Conservation (phyloP, 225 moss, liverwort and hornwort genomes). For the Physcomitrellopsis africana region DNA sequence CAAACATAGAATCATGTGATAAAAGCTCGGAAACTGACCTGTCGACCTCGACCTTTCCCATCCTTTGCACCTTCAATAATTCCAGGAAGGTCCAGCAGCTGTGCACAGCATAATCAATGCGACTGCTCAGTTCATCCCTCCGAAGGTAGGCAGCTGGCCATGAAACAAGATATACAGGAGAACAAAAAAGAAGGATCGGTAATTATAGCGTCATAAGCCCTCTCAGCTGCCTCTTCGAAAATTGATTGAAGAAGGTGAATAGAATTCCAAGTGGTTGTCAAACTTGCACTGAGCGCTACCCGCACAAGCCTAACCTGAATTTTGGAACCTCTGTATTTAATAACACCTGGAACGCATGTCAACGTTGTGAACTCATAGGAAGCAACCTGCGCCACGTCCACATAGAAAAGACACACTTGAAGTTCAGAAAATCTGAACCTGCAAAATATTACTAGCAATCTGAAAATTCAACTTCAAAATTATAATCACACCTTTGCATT, state of each 20-base stretch:
- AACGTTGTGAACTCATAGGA: constrained; percentile 97
- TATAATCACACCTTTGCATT: background rate
- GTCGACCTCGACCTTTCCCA: constrained; percentile 94
- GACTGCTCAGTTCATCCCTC: constrained; percentile 8
- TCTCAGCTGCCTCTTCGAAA: background rate
- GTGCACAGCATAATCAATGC: constrained; percentile 23
- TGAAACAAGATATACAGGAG: background rate
- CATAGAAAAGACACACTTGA: background rate
- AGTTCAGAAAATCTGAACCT: constrained; percentile 3
- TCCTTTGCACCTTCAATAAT: constrained; percentile 98
- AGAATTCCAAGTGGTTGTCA: background rate
- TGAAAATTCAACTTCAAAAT: background rate
- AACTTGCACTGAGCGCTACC: background rate
- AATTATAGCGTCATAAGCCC: background rate
- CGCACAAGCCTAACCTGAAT: constrained; percentile 58
- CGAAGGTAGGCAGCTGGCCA: background rate
- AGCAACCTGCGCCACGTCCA: constrained; percentile 59
- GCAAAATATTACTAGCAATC: background rate
- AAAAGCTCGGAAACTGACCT: constrained; percentile 43
- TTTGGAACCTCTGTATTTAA: constrained; percentile 86
- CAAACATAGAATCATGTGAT: background rate
- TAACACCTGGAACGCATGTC: constrained; percentile 94
- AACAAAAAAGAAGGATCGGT: background rate
- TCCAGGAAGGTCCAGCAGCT: constrained; percentile 88
- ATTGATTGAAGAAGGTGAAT: constrained; percentile 16